A percentile compares a stretch with the other conserved stretches of the same genome.
Evolutionary conservation across 2,329 filamentous ascomycete species (phyloP).

Genomic region (Lachnellula cervina): DNA sequence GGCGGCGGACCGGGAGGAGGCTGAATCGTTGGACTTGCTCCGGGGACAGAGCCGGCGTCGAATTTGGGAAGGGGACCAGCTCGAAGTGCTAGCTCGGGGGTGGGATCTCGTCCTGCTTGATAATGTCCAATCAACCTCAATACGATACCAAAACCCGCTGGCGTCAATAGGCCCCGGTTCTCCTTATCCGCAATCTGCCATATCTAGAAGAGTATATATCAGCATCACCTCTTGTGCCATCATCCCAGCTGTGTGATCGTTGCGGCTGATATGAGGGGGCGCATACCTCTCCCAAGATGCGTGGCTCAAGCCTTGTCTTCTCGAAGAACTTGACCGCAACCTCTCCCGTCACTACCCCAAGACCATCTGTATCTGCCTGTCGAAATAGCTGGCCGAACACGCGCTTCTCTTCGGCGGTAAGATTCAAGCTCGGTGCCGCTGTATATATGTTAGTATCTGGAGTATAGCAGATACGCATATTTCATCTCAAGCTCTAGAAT

Average conservation of each 20-base stretch:
- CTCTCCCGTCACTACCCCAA: constrained; percentile 93
- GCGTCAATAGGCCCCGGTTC: constrained; percentile 90
- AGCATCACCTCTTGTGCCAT: constrained; percentile 6
- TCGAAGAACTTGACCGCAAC: constrained; percentile 97
- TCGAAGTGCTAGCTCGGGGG: constrained; percentile 74
- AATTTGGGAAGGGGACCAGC: constrained; percentile 89
- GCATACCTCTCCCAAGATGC: constrained; percentile 75
- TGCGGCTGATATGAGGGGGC: not conserved
- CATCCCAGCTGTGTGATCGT: not conserved
- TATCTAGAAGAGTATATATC: constrained; percentile 55
- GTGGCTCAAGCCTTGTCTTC: constrained; percentile 83
- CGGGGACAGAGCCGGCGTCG: constrained; percentile 59
- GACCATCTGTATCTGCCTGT: constrained; percentile 83
- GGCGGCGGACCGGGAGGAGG: constrained; percentile 42
- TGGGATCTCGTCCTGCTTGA: constrained; percentile 79
- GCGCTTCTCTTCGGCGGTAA: constrained; percentile 87
- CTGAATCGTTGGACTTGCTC: constrained; percentile 38
- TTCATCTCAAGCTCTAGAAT: not conserved
- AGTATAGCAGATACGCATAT: not conserved
- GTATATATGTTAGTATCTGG: constrained; percentile 18
- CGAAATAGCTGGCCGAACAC: constrained; percentile 90
- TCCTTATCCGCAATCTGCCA: constrained; percentile 98
- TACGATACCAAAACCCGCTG: constrained; percentile 87
- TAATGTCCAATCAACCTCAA: constrained; percentile 93
- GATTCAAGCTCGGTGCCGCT: constrained; percentile 70